Base-by-base conservation (phyloP, 768 basidiomycete genomes). In the Cytidiella melzeri region DNA sequence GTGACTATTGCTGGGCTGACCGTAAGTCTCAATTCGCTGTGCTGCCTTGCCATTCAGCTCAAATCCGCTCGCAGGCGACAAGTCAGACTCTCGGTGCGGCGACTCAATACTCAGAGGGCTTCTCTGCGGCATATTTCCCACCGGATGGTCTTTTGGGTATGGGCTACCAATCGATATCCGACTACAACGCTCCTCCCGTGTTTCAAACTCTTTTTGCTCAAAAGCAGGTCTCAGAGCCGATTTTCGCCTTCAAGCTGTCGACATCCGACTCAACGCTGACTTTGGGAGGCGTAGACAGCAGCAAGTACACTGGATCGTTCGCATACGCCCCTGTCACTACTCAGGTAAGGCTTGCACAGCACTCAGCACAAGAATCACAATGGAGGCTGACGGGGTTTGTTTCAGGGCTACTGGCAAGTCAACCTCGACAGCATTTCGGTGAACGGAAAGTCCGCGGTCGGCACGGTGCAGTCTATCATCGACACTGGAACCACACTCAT, bases 201-300 rank as follows among this genome's bases (percentile, higher is more conserved):
- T 65, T 68, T 58, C 69, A 76, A 45, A 73, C 71, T 19, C 69
- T 80, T 34, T 51, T 75, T 15, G 56, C 64, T 6, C 64, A 74
- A 40, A 63, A 61, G 12, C 50, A 54, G 27, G 59, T 68, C 1
- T 50, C 65, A 5, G 56, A 68, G 24, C 57, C 68, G 37, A 64
- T 70, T 50, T 80, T 82, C 54, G 69, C 72, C 21, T 71, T 82
- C 56, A 74, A 75, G 52, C 65, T 81, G 39, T 57, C 72, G 10
- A 23, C 64, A 15, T 58, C 62, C 10, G 69, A 67, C 20, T 70
- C 75, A n/a, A 76, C 79, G 60, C 69, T 85, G 12, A 74, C 70
- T 51, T 59, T 85, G 42, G 82, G 82, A 24, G 82, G 80, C 26
- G 68, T 69, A 4, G 70, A 85, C 61, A 55, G 55, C 3, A 53